These are phyloP conservation scores for Mayamaea pseudoterrestris DNA, from an alignment of 108 stramenopile species.

Conservation along the genomic window DNA sequence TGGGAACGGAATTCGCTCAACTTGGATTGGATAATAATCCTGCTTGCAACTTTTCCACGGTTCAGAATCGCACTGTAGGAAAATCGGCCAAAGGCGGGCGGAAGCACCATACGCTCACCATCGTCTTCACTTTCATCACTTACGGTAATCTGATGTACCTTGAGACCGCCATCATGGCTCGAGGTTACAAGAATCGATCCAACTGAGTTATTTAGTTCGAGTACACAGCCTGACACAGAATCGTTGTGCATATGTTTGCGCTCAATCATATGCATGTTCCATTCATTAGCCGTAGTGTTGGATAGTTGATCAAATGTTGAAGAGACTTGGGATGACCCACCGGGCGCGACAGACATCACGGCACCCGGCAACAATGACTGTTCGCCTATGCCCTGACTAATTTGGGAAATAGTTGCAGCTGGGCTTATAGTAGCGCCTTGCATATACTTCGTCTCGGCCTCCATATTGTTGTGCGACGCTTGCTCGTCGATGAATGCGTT, in stretches of 20 bases:
- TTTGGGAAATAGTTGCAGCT: too few relatives aligned
- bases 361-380: too few relatives aligned
- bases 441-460: not conserved
- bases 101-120: conserved; percentile 17
- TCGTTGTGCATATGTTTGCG: conserved; percentile 33
- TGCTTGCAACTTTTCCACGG: too few relatives aligned
- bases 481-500: too few relatives aligned
- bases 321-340: too few relatives aligned
- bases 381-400: too few relatives aligned
- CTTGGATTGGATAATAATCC: conserved; percentile 15
- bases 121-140: conserved; percentile 10
- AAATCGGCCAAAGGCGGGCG: conserved; percentile 33
- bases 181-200: conserved; percentile 29
- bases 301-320: too few relatives aligned
- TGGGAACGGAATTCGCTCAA: conserved; percentile 34
- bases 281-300: conserved; percentile 10
- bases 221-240: conserved; percentile 36
- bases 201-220: conserved; percentile 12
- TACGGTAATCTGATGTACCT: conserved; percentile 27
- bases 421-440: too few relatives aligned
- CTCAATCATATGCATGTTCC: conserved; percentile 44
- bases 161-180: conserved; percentile 45
- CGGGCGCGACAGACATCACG: too few relatives aligned
- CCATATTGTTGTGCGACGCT: not conserved
- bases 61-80: conserved; percentile 27